Conservation (phyloP, 345 rosid species). For the Brassica juncea region DNA sequence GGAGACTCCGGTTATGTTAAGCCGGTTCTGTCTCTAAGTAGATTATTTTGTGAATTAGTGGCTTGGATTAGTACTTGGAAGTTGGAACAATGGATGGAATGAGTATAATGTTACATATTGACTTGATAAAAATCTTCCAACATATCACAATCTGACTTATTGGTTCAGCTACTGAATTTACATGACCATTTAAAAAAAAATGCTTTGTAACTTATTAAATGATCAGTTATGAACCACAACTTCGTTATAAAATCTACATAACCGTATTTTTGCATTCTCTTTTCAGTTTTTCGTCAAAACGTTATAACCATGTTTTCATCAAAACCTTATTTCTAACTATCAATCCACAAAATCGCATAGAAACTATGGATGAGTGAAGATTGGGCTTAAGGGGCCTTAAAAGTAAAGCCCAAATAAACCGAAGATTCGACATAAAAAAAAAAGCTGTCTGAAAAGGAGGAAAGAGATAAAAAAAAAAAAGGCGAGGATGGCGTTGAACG, state of each 20-base stretch:
- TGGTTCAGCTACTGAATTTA: no score
- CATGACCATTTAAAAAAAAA: no score
- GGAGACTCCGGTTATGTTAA: no score
- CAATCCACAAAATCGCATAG: no score
- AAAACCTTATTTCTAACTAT: no score
- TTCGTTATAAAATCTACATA: no score
- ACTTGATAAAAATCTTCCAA: not conserved
- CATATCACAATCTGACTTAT: not conserved
- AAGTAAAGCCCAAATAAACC: not conserved
- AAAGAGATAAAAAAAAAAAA: not conserved
- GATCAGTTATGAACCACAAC: not conserved
- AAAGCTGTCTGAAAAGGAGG: not conserved
- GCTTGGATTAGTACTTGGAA: not conserved
- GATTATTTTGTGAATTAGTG: not conserved
- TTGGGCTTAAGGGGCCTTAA: not conserved
- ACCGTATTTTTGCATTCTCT: no score
- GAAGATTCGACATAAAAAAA: not conserved
- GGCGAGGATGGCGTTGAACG: slow-evolving; percentile 45
- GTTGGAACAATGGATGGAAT: not conserved
- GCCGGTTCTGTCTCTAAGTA: not conserved
- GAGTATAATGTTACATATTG: not conserved
- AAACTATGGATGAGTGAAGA: no score
- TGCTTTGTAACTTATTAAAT: no score
- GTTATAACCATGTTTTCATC: no score
- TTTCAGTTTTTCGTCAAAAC: not conserved